Base-by-base conservation (phyloP, 129 eudicot species). In the Pseudognaphalium luteoalbum region DNA sequence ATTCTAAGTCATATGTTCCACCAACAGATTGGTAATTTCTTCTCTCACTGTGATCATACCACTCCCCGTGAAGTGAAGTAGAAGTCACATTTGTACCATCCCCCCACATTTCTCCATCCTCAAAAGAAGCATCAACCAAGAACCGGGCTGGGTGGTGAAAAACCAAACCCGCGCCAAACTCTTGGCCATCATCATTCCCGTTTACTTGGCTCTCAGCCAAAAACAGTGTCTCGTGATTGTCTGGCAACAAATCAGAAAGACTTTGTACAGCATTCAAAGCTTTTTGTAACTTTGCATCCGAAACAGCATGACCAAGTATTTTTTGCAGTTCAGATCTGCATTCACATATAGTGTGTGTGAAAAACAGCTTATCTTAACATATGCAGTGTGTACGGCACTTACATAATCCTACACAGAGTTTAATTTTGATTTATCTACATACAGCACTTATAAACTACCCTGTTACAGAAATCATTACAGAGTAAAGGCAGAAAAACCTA, bases 281-380 rank as follows among this genome's bases (percentile, higher is more conserved):
- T 81, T 87, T 94, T 21, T 54, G 87, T 34, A 88, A 61, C 65
- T 79, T 81, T 73, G 85, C 85, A 68, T 91, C 90, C 25, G 86
- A 56, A 79, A 88, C 82, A 73, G 72, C 84, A 68, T 81, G 82
- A 52, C 97, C 98, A 80, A 94, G 85, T 58, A 94, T 74, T 75
- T 86, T 91, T 81, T 91, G 91, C 88, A 94, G 85, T 78, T 94
- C 96, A 44, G 82, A 82, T 87, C 98, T 94, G 89, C 77, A 85
- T 81, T 64, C 68, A 83, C 29, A 52, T 39, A 67, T 66, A 33
- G 54, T 64, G 50, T 20, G 33, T 61, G 30, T 42, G 20, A 59
- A 20, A 37, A 37, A 60, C 17, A 22, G 6, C 7, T n/a, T 44
- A 11, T 50, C 54, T 76, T 33, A 21, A 58, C 20, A 17, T 34